phyloP scores from a whole-genome alignment of 768 basidiomycete species.

The Agaricus blazei region DNA sequence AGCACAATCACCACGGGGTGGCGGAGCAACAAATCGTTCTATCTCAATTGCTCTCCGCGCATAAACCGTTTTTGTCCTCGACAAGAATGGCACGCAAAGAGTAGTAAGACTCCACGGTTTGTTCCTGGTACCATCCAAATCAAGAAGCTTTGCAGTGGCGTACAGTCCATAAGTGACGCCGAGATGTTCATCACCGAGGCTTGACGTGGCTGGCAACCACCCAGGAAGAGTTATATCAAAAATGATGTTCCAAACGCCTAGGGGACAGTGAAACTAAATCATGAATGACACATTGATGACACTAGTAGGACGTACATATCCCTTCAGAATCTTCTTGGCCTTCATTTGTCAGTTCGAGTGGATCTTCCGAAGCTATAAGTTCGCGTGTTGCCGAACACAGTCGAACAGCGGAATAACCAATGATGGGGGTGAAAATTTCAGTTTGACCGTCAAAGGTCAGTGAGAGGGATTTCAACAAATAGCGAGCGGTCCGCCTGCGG shows the following conservation, averaged over 20 bases:
- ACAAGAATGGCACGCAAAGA: slow-evolving; percentile 54
- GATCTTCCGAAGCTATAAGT: slow-evolving; percentile 41
- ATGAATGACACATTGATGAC: not conserved
- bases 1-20: slow-evolving; percentile 26
- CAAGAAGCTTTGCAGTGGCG: slow-evolving; percentile 57
- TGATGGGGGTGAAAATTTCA: slow-evolving; percentile 59
- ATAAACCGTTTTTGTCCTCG: slow-evolving; percentile 34
- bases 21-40: slow-evolving; percentile 48
- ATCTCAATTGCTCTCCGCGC: slow-evolving; percentile 42
- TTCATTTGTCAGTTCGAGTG: slow-evolving; percentile 60
- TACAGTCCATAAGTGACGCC: slow-evolving; percentile 65
- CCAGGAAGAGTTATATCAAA: slow-evolving; percentile 87
- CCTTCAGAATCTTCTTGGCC: slow-evolving; percentile 51
- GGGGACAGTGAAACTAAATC: slow-evolving; percentile 1
- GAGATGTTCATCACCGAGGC: slow-evolving; percentile 43
- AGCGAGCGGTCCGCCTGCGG: slow-evolving; percentile 40
- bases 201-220: slow-evolving; percentile 72
- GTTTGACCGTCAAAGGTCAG: slow-evolving; percentile 85
- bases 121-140: slow-evolving; percentile 35
- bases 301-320: slow-evolving; percentile 36
- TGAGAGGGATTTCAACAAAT: slow-evolving; percentile 63
- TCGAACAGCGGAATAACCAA: slow-evolving; percentile 66
- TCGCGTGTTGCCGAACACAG: slow-evolving; percentile 64
- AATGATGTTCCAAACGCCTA: slow-evolving; percentile 63
- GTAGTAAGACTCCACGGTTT: slow-evolving; percentile 41